A percentile compares a stretch with the other conserved stretches of the same genome.
Evolutionary conservation across 176 grass and related monocot species (phyloP).

Genomic region (Oryza longistaminata): DNA sequence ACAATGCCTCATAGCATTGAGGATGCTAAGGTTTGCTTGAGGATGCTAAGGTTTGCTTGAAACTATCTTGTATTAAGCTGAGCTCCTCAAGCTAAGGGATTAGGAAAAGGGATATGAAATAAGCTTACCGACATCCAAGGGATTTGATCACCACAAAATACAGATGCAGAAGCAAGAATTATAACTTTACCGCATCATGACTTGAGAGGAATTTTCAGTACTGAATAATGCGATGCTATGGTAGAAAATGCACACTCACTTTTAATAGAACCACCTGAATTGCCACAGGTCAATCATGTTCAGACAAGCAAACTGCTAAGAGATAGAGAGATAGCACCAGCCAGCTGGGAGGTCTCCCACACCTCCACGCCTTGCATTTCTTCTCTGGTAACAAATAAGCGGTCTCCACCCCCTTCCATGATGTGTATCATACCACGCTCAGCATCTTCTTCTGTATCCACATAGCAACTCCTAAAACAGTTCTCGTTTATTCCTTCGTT

Average conservation of each 20-base stretch:
- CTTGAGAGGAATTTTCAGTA: not conserved
- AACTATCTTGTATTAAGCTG: conserved; percentile 8
- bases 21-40: too few species aligned
- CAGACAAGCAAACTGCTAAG: conserved; percentile 8
- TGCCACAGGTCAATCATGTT: not conserved
- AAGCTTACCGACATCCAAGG: not conserved
- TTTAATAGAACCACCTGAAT: not conserved
- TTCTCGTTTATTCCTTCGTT: conserved; percentile 30
- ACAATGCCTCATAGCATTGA: not conserved
- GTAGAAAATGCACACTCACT: not conserved
- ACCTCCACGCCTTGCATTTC: conserved; percentile 66
- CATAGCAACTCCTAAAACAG: conserved; percentile 56
- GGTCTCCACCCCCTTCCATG: conserved; percentile 79
- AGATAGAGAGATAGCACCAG: conserved; percentile 47
- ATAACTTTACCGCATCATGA: conserved; percentile 20
- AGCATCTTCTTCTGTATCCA: conserved; percentile 70
- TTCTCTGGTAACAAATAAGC: conserved; percentile 75
- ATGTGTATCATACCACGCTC: conserved; percentile 57
- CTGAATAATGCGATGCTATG: conserved; percentile 15
- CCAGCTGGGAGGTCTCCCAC: conserved; percentile 68
- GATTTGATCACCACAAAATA: conserved; percentile 25
- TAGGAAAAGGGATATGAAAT: conserved; percentile 3
- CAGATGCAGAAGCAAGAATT: conserved; percentile 30
- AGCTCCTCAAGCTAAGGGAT: not conserved
- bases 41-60: not conserved